These are phyloP conservation scores for Conoideocrella luteorostrata DNA, from an alignment of 2,329 filamentous ascomycete species.

Conservation along the genomic window DNA sequence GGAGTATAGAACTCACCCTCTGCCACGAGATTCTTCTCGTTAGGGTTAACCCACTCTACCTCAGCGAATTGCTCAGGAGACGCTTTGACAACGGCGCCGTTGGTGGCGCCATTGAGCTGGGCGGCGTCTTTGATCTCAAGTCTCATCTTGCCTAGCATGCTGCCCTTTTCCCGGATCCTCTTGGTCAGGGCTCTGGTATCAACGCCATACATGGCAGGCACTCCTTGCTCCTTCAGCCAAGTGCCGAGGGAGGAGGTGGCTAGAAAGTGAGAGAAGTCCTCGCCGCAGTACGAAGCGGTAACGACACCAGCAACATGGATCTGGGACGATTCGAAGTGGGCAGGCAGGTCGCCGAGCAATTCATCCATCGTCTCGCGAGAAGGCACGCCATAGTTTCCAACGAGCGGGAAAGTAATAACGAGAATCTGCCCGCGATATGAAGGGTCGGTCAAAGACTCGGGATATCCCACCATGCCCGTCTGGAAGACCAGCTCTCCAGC, in stretches of 20 bases:
- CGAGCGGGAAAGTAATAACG: slow-evolving; percentile 90
- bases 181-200: slow-evolving; percentile 93
- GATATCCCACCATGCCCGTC: slow-evolving; percentile 98
- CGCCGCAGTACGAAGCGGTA: slow-evolving; percentile 84
- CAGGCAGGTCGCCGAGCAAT: slow-evolving; percentile 77
- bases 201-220: slow-evolving; percentile 91
- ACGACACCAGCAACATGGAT: slow-evolving; percentile 94
- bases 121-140: slow-evolving; percentile 48
- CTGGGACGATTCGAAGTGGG: slow-evolving; percentile 85
- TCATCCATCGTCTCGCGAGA: slow-evolving; percentile 79
- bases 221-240: slow-evolving; percentile 93
- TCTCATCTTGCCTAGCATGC: slow-evolving; percentile 89
- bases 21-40: slow-evolving; percentile 84
- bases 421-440: slow-evolving; percentile 91
- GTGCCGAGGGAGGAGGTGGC: slow-evolving; percentile 83
- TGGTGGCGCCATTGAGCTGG: slow-evolving; percentile 38
- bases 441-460: slow-evolving; percentile 84
- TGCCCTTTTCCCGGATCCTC: slow-evolving; percentile 86
- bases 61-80: slow-evolving; percentile 58
- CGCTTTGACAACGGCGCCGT: slow-evolving; percentile 21
- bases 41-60: slow-evolving; percentile 86
- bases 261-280: slow-evolving; percentile 92
- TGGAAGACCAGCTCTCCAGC: slow-evolving; percentile 98
- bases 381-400: slow-evolving; percentile 96
- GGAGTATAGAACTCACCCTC: slow-evolving; percentile 63